These are phyloP conservation scores for Chaetomium sp. DNA, from an alignment of 2,329 filamentous ascomycete genomes.

Conservation along the genomic window DNA sequence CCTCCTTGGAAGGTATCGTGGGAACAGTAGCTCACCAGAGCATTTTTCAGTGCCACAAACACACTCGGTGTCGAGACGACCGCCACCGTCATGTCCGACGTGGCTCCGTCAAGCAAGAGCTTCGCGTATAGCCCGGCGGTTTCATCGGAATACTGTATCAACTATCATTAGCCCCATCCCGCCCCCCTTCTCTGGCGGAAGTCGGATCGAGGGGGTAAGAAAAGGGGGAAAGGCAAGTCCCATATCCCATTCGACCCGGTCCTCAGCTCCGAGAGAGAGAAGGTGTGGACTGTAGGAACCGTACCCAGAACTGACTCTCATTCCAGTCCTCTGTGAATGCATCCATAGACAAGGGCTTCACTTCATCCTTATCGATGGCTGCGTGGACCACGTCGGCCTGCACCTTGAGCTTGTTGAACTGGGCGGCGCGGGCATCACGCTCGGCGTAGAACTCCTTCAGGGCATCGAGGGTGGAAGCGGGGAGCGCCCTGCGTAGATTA, in stretches of 20 bases:
- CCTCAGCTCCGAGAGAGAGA: background rate
- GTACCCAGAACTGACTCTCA: conserved; percentile 79
- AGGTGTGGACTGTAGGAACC: background rate
- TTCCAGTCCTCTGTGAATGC: conserved; percentile 82
- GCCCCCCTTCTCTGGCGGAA: background rate
- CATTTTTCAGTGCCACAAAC: conserved; percentile 74
- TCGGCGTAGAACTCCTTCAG: conserved; percentile 75
- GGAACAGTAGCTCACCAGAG: conserved; percentile 27
- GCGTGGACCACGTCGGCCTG: conserved; percentile 57
- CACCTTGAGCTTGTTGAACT: conserved; percentile 68
- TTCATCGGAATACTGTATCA: conserved; percentile 65
- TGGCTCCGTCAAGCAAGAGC: conserved; percentile 65
- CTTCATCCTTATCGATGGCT: background rate
- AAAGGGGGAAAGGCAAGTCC: background rate
- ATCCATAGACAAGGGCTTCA: conserved; percentile 61
- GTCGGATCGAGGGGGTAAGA: background rate
- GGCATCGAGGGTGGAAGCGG: conserved; percentile 66
- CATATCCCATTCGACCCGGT: background rate
- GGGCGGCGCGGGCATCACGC: conserved; percentile 64
- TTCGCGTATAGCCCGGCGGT: conserved; percentile 66
- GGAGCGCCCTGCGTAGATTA: conserved; percentile 57
- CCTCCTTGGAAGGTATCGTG: background rate
- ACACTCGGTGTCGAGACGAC: conserved; percentile 76
- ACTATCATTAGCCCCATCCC: background rate
- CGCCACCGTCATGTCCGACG: conserved; percentile 60